A percentile compares a stretch with the other conserved stretches of the same genome.
These are phyloP conservation scores for Mycena leptocephala DNA, from an alignment of 768 basidiomycete genomes.

Conservation along the genomic window DNA sequence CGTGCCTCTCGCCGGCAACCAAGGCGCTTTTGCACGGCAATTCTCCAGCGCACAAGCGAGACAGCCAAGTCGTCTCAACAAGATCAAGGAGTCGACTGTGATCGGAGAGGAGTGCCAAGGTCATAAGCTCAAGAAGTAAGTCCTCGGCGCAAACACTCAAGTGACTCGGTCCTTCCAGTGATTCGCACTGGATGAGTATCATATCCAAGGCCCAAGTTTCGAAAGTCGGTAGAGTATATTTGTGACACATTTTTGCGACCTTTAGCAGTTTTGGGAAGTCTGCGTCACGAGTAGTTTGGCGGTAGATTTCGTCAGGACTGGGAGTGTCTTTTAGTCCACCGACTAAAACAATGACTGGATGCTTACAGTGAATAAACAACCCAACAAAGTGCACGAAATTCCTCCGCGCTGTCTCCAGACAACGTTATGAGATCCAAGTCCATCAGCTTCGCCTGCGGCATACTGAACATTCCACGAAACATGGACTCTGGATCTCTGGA, in stretches of 20 bases:
- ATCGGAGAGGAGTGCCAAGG: neutral
- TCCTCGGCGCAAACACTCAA: no score
- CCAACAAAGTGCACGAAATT: slow-evolving; percentile 20
- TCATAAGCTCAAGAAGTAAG: neutral
- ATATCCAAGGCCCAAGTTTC: slow-evolving; percentile 14
- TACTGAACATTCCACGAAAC: slow-evolving; percentile 7
- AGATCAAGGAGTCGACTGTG: neutral
- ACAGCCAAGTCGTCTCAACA: slow-evolving; percentile 11
- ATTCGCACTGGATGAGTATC: neutral
- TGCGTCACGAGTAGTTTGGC: neutral
- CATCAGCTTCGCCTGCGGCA: neutral
- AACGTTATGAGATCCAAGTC: neutral
- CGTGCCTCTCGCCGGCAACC: slow-evolving; percentile 14
- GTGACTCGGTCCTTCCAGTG: no score
- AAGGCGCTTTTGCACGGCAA: slow-evolving; percentile 11
- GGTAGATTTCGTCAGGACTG: slow-evolving; percentile 8
- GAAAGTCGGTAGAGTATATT: slow-evolving; percentile 3
- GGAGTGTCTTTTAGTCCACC: neutral
- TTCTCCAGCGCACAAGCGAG: neutral
- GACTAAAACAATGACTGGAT: no score
- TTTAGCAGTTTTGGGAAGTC: neutral
- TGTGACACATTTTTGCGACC: slow-evolving; percentile 12
- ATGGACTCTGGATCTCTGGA: slow-evolving; percentile 1
- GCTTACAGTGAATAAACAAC: slow-evolving; percentile 15
- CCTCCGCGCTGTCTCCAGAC: neutral